Evolutionary conservation across 2,329 filamentous ascomycete species (phyloP), one percentile per base, ranked within the genome.

Genomic region (Alternaria triticina): DNA sequence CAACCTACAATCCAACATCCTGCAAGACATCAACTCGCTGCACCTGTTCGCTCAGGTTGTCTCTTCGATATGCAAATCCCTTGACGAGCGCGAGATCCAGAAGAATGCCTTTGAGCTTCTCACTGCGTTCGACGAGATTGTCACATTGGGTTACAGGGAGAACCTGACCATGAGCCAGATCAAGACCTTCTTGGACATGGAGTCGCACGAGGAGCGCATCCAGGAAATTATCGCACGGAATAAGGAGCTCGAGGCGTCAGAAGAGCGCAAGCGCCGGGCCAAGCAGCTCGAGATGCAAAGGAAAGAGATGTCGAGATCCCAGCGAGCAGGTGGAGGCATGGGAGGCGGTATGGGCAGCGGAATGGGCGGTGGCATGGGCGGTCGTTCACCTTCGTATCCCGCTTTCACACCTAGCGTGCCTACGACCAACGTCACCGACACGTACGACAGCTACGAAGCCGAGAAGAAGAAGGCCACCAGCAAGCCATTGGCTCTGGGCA

Each of bases 141-240:
- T 99, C 64, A 97, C 95, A 1, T 86, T 97, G 67, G 96, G 96
- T 12, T 98, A 99, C 83, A 85, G 96, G 76, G 96, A 99, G 84
- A 99, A 99, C 82, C 84, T 99, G 72, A 96, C 95, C 23, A 88
- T 99, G 74, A 93, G 90, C 82, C 96, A 99, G 83, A 99, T 99
- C 85, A 97, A 96, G 87, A 97, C 96, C 3, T 99, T 99, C 86
- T 82, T 99, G 72, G 96, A 98, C 78, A 99, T 99, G 96, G 96
- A 99, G 82, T 96, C 91, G 82, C 96, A 99, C 77, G 96, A 99
- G 83, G 96, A 99, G 86, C 90, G 96, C 78, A 98, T 99, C 72
- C 96, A 99, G 82, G 96, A 99, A 64, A 77, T 75, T 61, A 74
- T 73, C 43, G 70, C 71, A 64, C 78, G 97, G 89, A 99, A 99